Evolutionary conservation across 2,329 filamentous ascomycete species (phyloP).

Genomic region (Botrytis deweyae): DNA sequence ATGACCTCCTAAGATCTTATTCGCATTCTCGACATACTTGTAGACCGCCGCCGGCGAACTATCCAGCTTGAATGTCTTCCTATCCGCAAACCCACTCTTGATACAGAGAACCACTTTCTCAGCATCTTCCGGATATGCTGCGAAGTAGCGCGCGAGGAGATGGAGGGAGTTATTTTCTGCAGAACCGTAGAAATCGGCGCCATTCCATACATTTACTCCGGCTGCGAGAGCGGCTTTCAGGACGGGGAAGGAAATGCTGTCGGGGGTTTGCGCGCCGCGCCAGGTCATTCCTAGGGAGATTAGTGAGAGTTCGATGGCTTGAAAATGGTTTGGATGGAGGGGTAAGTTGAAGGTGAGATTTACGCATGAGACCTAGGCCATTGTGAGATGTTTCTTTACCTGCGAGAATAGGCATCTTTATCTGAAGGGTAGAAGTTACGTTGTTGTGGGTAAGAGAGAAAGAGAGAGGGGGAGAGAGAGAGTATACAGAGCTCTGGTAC

Average conservation of each 20-base stretch:
- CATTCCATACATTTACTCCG: not conserved
- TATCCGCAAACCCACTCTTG: not conserved
- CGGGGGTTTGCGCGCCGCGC: not conserved
- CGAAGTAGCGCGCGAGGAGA: not conserved
- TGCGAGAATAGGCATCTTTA: not conserved
- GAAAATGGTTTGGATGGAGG: accelerated
- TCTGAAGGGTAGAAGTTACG: not conserved
- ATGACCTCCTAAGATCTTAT: not conserved
- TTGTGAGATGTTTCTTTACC: not conserved
- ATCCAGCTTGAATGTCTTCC: not conserved
- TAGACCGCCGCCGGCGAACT: not conserved
- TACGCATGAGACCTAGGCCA: not conserved
- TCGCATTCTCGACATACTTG: not conserved
- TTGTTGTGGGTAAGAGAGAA: not conserved
- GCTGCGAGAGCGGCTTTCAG: not conserved
- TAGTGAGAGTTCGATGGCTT: not conserved
- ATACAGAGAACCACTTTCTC: not conserved
- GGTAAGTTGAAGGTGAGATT: not conserved
- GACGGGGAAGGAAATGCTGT: not conserved
- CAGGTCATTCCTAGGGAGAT: not conserved
- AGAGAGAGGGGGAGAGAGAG: not conserved
- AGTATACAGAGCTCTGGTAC: not conserved
- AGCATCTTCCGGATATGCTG: not conserved
- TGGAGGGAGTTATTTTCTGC: not conserved
- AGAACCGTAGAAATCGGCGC: not conserved